Conservation (phyloP, 75 land plant species). For the Picea sitchensis region DNA sequence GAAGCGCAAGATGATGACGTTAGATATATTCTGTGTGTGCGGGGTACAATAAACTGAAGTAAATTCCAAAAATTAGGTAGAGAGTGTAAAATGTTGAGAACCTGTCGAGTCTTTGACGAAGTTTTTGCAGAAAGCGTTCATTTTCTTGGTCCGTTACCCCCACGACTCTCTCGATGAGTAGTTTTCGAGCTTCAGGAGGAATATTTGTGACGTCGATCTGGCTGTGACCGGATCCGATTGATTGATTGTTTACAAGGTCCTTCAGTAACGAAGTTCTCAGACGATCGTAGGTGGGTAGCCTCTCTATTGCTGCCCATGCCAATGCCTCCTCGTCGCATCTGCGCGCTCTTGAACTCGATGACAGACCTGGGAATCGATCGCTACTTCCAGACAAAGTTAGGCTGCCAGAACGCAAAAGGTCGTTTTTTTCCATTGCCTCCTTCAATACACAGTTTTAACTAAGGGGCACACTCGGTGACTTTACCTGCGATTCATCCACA, state of each 20-base stretch:
- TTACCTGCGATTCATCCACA: too few relatives aligned
- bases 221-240: not conserved
- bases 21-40: too few relatives aligned
- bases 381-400: too few relatives aligned
- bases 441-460: too few relatives aligned
- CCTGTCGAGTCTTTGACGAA: conserved; percentile 63
- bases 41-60: too few relatives aligned
- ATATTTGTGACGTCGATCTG: conserved; percentile 52
- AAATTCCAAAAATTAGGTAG: too few relatives aligned
- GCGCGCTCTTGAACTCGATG: not conserved
- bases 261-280: not conserved
- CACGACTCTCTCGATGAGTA: conserved; percentile 58
- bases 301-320: conserved; percentile 40
- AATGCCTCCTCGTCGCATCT: conserved; percentile 23
- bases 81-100: conserved; percentile 2
- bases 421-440: too few relatives aligned
- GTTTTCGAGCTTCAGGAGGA: conserved; percentile 29
- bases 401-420: too few relatives aligned
- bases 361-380: not conserved
- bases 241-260: not conserved
- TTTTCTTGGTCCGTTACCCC: conserved; percentile 72
- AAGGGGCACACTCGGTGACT: too few relatives aligned
- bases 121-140: conserved; percentile 58
- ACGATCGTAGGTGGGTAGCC: conserved; percentile 31
- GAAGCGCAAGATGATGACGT: not conserved